Percentiles rank a stretch among this genome's conserved stretches.
Conservation (phyloP, 495 filamentous ascomycete species). For the Recurvomyces mirabilis region DNA sequence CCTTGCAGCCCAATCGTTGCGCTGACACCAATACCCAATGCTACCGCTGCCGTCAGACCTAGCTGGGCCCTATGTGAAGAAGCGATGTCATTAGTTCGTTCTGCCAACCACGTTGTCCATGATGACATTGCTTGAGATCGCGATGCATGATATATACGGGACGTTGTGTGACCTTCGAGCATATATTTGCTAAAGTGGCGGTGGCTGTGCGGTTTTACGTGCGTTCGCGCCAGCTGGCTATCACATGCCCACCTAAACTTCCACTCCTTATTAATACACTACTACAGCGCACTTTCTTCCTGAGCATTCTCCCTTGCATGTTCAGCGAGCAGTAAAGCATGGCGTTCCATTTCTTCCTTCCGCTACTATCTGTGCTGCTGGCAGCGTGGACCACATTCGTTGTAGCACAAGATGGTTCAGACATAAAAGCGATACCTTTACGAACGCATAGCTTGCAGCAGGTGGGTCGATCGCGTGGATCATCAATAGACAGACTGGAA, state of each 20-base stretch:
- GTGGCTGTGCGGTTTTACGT: no score
- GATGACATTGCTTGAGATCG: constrained; percentile 20
- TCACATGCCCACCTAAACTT: background rate
- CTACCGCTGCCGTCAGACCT: constrained; percentile 21
- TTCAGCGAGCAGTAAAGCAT: background rate
- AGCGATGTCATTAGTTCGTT: constrained; percentile 14
- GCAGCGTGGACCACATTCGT: constrained; percentile 14
- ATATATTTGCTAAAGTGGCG: no score
- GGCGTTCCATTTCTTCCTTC: constrained; percentile 3
- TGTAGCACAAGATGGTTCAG: constrained; percentile 14
- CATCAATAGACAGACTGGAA: background rate
- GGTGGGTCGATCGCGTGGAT: background rate
- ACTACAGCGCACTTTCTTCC: no score
- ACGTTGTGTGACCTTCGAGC: no score
- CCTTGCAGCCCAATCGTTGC: constrained; percentile 29
- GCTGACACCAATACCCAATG: constrained; percentile 22
- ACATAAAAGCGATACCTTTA: constrained; percentile 18
- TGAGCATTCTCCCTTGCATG: no score
- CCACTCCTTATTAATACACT: background rate
- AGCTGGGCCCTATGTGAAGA: constrained; percentile 24
- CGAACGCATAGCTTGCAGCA: constrained; percentile 18
- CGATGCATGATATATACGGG: no score
- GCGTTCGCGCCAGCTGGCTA: constrained; percentile 11
- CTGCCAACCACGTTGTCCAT: constrained; percentile 16
- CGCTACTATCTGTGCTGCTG: constrained; percentile 15